These are phyloP conservation scores for Colletotrichum eleusines DNA, from an alignment of 2,329 filamentous ascomycete species.

Conservation along the genomic window DNA sequence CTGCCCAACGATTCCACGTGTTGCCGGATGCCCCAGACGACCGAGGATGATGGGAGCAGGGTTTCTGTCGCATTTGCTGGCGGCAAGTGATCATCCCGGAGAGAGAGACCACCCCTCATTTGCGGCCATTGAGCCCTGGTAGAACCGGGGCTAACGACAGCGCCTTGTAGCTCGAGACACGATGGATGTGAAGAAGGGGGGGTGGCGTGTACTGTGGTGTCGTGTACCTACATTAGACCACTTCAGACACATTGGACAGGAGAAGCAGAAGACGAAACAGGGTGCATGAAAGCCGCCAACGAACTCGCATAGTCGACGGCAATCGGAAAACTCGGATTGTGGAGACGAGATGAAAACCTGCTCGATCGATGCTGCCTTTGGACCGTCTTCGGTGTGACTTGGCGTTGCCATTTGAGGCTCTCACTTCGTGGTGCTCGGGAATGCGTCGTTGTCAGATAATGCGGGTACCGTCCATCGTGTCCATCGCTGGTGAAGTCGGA, in stretches of 20 bases:
- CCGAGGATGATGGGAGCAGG: not conserved
- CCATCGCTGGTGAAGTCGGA: conserved; percentile 12
- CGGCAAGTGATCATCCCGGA: not conserved
- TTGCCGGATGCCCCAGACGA: not conserved
- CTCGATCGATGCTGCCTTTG: conserved; percentile 8
- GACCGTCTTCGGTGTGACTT: conserved; percentile 4
- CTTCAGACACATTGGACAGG: not conserved
- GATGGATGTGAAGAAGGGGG: conserved; percentile 26
- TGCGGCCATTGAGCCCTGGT: conserved; percentile 1
- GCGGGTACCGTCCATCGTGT: no score
- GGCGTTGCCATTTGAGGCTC: conserved; percentile 32
- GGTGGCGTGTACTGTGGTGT: not conserved
- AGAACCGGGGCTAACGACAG: not conserved
- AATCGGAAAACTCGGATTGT: not conserved
- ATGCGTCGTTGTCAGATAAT: conserved; percentile 21
- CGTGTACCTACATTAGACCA: conserved; percentile 5
- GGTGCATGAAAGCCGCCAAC: conserved; percentile 3
- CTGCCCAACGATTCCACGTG: not conserved
- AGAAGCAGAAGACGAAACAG: conserved; percentile 5
- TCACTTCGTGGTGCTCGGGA: conserved; percentile 18
- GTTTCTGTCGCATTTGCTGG: not conserved
- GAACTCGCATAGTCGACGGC: not conserved
- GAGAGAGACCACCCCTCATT: conserved; percentile 9
- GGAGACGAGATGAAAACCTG: not conserved
- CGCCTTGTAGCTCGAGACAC: not conserved